Base-by-base conservation (phyloP, 2,329 filamentous ascomycete genomes). In the Pseudonectria buxi region DNA sequence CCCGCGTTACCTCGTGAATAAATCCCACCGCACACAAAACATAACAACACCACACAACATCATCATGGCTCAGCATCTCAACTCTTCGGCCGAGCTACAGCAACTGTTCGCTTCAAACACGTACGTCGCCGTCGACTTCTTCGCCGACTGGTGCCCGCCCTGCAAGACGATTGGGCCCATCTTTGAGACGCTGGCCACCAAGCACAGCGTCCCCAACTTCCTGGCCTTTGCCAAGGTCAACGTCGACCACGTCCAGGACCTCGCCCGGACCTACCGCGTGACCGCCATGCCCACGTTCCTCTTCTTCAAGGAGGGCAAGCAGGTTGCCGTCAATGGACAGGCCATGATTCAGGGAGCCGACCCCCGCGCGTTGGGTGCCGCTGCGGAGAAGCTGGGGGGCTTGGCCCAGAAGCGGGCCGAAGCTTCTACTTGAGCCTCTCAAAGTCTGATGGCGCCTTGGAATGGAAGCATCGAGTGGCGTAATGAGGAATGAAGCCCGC, bases 231-330 rank as follows among this genome's bases (percentile, higher is more conserved):
- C 78, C 71, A 94, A 95, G 75, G 71, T 95, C 60, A 88, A 96
- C 64, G 87, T 95, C 50, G 90, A 96, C 64, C 73, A 87, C 46
- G 71, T 88, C 28, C 69, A 79, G 48, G 80, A 86, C 1, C 74
- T 92, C 31, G 80, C 86, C 15, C 72, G 80, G 52, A 77, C 87
- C 53, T 81, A 92, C 50, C 75, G 76, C 48, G 76, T 96, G 61
- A 79, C 83, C 54, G 87, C 89, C 61, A 95, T 96, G 90, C 90
- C 90, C 32, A 94, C 88, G 10, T 95, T 96, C 65, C 53, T 86
- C 38, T 68, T 94, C 59, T 95, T 90, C 78, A 88, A 89, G 74
- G 66, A 82, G 46, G 49, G 46, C 18, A 44, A 56, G 26, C 49
- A 56, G 15, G 46, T 51, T 27, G 43, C 53, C 46, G 26, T 54